Evolutionary conservation across 2,329 filamentous ascomycete species (phyloP).

Genomic region (Talaromyces piceae): DNA sequence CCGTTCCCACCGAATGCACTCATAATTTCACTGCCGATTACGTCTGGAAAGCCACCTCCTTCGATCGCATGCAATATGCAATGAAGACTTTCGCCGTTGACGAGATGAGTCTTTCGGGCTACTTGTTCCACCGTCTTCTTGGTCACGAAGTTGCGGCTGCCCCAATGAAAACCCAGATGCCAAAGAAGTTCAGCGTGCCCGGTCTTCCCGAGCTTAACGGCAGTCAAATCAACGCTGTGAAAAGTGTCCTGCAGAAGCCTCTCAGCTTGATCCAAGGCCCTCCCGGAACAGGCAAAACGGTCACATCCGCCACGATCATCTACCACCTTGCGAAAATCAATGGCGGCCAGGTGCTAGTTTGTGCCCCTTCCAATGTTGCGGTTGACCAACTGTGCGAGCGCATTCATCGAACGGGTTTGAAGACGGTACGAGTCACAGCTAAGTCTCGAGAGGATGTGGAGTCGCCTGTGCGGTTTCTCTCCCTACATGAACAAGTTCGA

Average conservation of each 20-base stretch:
- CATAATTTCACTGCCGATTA: conserved; percentile 98
- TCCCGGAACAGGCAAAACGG: conserved; percentile 95
- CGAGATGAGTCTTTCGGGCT: conserved; percentile 96
- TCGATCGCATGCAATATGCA: conserved; percentile 97
- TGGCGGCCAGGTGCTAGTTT: conserved; percentile 88
- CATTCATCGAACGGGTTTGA: conserved; percentile 87
- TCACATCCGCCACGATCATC: conserved; percentile 97
- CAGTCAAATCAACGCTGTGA: conserved; percentile 94
- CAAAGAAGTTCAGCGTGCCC: conserved; percentile 94
- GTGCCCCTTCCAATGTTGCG: conserved; percentile 94
- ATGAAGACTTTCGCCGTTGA: conserved; percentile 99
- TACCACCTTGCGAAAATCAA: conserved; percentile 96
- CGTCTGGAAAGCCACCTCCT: conserved; percentile 98
- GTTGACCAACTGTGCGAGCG: conserved; percentile 98
- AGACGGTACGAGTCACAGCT: conserved; percentile 95
- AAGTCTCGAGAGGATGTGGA: conserved; percentile 98
- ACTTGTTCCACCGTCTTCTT: conserved; percentile 94
- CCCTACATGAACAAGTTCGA: conserved; percentile 92
- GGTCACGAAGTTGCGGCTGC: conserved; percentile 91
- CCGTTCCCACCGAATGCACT: conserved; percentile 89
- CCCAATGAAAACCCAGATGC: conserved; percentile 90
- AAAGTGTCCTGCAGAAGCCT: conserved; percentile 86
- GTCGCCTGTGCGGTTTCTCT: conserved; percentile 92
- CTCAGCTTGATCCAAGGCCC: conserved; percentile 94
- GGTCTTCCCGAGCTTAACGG: conserved; percentile 89